These are phyloP conservation scores for Aspergillus chevalieri DNA, from an alignment of 2,329 filamentous ascomycete species.

Conservation along the genomic window DNA sequence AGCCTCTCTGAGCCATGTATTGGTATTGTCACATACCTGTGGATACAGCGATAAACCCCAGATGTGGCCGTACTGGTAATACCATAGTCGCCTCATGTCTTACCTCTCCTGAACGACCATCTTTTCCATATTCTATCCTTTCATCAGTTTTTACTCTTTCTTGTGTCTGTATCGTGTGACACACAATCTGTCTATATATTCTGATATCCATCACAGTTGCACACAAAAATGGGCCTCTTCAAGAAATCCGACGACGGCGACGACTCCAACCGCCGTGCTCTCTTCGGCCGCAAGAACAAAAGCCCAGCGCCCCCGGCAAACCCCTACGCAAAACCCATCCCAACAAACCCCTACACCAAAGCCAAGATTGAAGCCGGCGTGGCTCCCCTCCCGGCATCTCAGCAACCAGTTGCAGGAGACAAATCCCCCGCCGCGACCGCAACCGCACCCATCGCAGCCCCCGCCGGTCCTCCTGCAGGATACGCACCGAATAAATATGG, in stretches of 20 bases:
- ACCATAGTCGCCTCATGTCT: slow-evolving; percentile 6
- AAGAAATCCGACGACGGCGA: slow-evolving; percentile 52
- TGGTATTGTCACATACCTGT: neutral
- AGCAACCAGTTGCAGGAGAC: slow-evolving; percentile 15
- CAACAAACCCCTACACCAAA: slow-evolving; percentile 50
- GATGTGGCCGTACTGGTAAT: slow-evolving; percentile 9
- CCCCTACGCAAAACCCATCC: slow-evolving; percentile 51
- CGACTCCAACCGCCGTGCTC: slow-evolving; percentile 49
- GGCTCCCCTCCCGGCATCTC: slow-evolving; percentile 27
- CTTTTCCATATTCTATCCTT: slow-evolving; percentile 6
- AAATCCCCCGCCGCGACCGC: slow-evolving; percentile 11
- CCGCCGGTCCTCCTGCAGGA: slow-evolving; percentile 16
- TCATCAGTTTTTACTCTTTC: slow-evolving; percentile 1
- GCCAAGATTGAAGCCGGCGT: slow-evolving; percentile 42
- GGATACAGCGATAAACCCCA: neutral
- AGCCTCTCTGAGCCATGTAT: neutral
- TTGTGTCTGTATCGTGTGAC: slow-evolving; percentile 6
- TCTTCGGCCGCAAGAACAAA: slow-evolving; percentile 56
- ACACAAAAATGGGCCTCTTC: slow-evolving; percentile 33
- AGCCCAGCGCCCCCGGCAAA: slow-evolving; percentile 47
- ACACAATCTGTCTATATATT: slow-evolving; percentile 1
- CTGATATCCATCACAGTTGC: neutral
- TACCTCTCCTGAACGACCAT: slow-evolving; percentile 20
- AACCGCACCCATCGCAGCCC: slow-evolving; percentile 10
- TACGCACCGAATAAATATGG: slow-evolving; percentile 38